Evolutionary conservation across 2,329 filamentous ascomycete genomes (phyloP).

Genomic region (Fusarium ramigenum): DNA sequence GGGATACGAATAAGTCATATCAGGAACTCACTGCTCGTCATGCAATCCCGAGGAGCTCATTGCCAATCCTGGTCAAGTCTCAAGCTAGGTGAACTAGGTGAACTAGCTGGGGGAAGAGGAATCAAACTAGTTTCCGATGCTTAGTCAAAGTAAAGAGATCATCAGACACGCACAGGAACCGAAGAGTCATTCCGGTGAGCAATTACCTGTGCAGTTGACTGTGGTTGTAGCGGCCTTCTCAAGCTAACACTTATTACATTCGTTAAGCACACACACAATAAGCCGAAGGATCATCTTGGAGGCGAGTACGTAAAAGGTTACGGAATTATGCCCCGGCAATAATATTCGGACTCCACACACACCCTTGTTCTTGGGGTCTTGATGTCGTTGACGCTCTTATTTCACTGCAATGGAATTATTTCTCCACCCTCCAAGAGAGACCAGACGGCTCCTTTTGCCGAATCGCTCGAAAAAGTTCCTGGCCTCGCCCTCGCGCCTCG

Average conservation of each 20-base stretch:
- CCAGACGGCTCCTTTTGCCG: slow-evolving; percentile 23
- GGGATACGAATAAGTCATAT: not conserved
- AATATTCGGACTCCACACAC: slow-evolving; percentile 34
- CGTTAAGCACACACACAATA: not conserved
- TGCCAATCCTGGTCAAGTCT: not conserved
- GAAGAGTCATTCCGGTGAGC: not conserved
- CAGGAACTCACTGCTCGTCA: not conserved
- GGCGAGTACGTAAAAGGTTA: slow-evolving; percentile 16
- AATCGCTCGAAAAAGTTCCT: slow-evolving; percentile 9
- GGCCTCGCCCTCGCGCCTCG: slow-evolving; percentile 19
- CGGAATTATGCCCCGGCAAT: slow-evolving; percentile 40
- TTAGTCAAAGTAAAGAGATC: not conserved
- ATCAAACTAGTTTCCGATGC: not conserved
- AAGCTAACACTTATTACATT: not conserved
- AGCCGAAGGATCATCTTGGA: not conserved
- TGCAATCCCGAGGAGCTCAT: not conserved
- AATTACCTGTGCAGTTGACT: not conserved
- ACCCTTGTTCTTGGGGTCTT: not conserved
- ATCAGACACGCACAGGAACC: not conserved
- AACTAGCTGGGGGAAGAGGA: not conserved
- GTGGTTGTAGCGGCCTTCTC: not conserved
- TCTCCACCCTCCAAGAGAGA: slow-evolving; percentile 27
- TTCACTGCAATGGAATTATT: slow-evolving; percentile 13
- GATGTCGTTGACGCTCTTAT: slow-evolving; percentile 31
- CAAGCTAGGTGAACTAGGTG: not conserved